Percentiles rank a stretch among this genome's conserved stretches.
Evolutionary conservation across 2,329 filamentous ascomycete genomes (phyloP).

Genomic region (Calonectria pteridis): DNA sequence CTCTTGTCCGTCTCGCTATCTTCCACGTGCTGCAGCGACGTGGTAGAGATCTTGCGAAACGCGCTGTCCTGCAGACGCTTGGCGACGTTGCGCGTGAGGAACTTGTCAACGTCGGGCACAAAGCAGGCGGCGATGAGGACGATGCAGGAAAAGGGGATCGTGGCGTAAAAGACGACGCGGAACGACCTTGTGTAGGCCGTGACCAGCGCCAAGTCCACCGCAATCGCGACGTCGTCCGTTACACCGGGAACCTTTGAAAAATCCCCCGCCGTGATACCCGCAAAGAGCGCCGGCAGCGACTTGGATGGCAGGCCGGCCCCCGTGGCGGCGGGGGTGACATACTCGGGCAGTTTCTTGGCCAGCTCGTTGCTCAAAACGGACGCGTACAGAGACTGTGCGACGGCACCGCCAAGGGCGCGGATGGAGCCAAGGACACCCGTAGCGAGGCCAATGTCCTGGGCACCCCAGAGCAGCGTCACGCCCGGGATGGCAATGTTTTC

Average conservation of each 20-base stretch:
- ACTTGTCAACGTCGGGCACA: conserved; percentile 57
- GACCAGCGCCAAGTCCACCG: conserved; percentile 51
- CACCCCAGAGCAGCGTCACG: conserved; percentile 59
- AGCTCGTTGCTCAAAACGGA: conserved; percentile 54
- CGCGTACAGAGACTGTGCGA: conserved; percentile 53
- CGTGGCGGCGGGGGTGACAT: conserved; percentile 51
- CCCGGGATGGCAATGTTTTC: conserved; percentile 57
- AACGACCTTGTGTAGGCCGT: conserved; percentile 59
- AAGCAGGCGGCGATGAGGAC: conserved; percentile 53
- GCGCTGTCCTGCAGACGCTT: conserved; percentile 53
- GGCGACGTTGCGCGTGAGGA: conserved; percentile 57
- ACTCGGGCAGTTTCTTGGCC: conserved; percentile 47
- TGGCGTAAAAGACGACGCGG: conserved; percentile 56
- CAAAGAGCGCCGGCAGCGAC: conserved; percentile 50
- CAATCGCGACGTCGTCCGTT: conserved; percentile 47
- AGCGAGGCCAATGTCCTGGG: conserved; percentile 60
- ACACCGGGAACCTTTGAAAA: conserved; percentile 51
- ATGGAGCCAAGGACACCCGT: conserved; percentile 60
- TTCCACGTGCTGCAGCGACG: conserved; percentile 11
- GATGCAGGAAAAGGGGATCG: conserved; percentile 55
- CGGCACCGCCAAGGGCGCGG: conserved; percentile 55
- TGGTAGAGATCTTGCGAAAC: conserved; percentile 24
- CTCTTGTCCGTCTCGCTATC: neutral
- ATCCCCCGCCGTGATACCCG: conserved; percentile 48
- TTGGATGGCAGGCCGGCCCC: conserved; percentile 51